phyloP scores from a whole-genome alignment of 257 asterid species.

The Penstemon eatonii region DNA sequence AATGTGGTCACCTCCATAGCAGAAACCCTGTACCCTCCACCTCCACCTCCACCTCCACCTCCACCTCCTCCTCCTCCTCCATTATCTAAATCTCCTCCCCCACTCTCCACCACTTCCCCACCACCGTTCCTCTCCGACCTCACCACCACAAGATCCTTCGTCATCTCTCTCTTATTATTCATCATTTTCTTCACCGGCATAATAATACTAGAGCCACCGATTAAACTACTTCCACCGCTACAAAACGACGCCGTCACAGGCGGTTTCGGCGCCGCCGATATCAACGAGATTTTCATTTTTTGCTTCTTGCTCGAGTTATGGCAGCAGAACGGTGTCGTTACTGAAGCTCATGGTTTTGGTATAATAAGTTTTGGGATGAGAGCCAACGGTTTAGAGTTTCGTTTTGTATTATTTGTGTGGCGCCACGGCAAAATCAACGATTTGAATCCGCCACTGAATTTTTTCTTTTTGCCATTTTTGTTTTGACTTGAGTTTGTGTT shows the following conservation, averaged over 20 bases:
- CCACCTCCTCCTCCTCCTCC: constrained; percentile 19
- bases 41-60: constrained; percentile 29
- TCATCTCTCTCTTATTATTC: constrained; percentile 32
- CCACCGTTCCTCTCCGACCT: constrained; percentile 47
- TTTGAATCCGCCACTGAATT: not conserved
- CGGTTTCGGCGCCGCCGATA: constrained; percentile 47
- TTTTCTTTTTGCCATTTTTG: not conserved
- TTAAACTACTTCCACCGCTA: constrained; percentile 33
- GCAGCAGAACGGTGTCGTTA: constrained; percentile 3
- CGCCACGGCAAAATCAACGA: constrained; percentile 30
- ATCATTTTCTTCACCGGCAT: constrained; percentile 27
- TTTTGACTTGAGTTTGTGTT: not conserved
- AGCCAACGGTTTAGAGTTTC: constrained; percentile 28
- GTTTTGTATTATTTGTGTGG: constrained; percentile 11
- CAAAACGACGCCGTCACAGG: constrained; percentile 39
- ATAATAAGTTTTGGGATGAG: constrained; percentile 26
- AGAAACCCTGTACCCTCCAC: constrained; percentile 47
- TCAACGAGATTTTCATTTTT: constrained; percentile 56
- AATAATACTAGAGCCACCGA: constrained; percentile 23
- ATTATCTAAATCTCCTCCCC: constrained; percentile 29
- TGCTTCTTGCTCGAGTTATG: not conserved
- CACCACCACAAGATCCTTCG: constrained; percentile 24
- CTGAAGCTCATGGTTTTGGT: constrained; percentile 25
- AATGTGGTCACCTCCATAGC: constrained; percentile 87
- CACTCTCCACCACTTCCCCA: constrained; percentile 42